phyloP scores from a whole-genome alignment of 2,329 filamentous ascomycete species.

The Parastagonospora avenae region DNA sequence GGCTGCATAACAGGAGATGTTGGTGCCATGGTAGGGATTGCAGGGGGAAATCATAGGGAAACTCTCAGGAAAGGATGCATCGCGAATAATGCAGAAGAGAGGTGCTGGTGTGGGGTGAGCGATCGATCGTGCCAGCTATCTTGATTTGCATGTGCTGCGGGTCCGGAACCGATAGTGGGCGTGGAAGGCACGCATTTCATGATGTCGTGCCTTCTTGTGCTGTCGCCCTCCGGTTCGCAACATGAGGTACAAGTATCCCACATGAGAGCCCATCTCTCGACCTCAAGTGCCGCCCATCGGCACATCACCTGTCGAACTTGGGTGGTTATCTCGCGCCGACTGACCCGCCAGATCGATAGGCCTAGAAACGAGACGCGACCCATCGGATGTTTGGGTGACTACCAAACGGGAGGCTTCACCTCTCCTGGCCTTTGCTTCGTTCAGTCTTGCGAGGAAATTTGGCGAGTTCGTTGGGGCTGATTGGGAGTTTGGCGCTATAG shows the following conservation, averaged over 20 bases:
- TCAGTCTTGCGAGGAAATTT: constrained; percentile 48
- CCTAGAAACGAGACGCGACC: constrained; percentile 19
- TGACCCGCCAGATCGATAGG: background rate
- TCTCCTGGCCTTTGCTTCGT: constrained; percentile 48
- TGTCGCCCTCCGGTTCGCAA: no score
- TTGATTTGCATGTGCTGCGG: no score
- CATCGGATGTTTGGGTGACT: constrained; percentile 17
- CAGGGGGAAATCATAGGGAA: background rate
- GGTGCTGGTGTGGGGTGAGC: background rate
- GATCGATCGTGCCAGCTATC: no score
- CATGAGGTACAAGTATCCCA: background rate
- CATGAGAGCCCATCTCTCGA: background rate
- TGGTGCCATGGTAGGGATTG: background rate
- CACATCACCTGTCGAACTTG: background rate
- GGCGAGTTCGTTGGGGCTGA: constrained; percentile 27
- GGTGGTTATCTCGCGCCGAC: background rate
- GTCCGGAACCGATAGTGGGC: no score
- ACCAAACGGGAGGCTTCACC: constrained; percentile 42
- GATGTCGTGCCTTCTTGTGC: no score
- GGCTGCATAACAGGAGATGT: no score
- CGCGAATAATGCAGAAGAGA: background rate
- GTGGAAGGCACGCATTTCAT: no score
- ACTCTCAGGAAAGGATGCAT: background rate
- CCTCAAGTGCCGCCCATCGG: constrained; percentile 18
- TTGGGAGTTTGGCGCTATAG: constrained; percentile 2